phyloP scores from a whole-genome alignment of 139 green algal genomes.

The Haematococcus lacustris region DNA sequence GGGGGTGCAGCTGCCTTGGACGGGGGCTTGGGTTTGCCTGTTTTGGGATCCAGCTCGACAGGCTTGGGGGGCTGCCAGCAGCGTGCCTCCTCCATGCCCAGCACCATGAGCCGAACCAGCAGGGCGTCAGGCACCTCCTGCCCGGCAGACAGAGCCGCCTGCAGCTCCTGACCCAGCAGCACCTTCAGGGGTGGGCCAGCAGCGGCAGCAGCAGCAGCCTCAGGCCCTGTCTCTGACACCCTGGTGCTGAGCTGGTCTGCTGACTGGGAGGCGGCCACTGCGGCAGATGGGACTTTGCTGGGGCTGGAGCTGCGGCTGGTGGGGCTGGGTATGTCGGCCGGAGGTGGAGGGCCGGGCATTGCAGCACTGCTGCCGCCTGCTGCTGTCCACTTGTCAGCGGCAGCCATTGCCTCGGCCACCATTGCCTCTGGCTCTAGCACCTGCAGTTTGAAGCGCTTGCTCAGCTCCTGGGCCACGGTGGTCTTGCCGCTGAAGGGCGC shows the following conservation, averaged over 20 bases:
- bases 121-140: slow-evolving; percentile 31
- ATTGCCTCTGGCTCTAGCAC: slow-evolving; percentile 39
- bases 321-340: not conserved
- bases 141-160: slow-evolving; percentile 20
- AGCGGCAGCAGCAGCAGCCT: too few species aligned
- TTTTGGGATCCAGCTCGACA: slow-evolving; percentile 3
- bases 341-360: not conserved
- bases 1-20: slow-evolving; percentile 7
- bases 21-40: slow-evolving; percentile 6
- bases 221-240: too few species aligned
- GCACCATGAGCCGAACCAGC: slow-evolving; percentile 34
- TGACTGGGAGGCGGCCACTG: too few species aligned
- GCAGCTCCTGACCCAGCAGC: slow-evolving; percentile 11
- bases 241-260: too few species aligned
- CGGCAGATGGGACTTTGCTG: too few species aligned
- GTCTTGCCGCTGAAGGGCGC: slow-evolving; percentile 60
- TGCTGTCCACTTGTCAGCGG: slow-evolving; percentile 21
- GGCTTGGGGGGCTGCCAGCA: slow-evolving; percentile 9
- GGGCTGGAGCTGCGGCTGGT: slow-evolving; percentile 6
- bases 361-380: not conserved
- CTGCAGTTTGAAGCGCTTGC: slow-evolving; percentile 27
- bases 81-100: slow-evolving; percentile 34
- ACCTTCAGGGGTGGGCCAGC: slow-evolving; percentile 17
- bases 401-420: slow-evolving; percentile 27
- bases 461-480: slow-evolving; percentile 38